Percentiles rank a stretch among this genome's conserved stretches.
Conservation (phyloP, 768 basidiomycete species). For the Tephrocybe rancida region DNA sequence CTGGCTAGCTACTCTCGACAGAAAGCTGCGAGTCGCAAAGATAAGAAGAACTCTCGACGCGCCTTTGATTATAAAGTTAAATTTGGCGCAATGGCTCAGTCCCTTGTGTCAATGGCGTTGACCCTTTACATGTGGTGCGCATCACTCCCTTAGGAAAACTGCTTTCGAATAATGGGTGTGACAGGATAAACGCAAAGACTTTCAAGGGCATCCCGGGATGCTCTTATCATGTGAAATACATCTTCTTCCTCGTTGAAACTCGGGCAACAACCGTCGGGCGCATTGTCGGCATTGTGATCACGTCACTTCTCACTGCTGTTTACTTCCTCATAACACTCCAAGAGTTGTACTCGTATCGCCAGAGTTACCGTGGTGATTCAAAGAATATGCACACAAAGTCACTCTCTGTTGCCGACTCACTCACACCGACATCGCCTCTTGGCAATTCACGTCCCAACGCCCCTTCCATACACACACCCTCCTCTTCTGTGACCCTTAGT, state of each 20-base stretch:
- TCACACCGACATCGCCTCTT: not conserved
- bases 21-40: constrained; percentile 26
- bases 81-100: constrained; percentile 40
- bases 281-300: constrained; percentile 31
- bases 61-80: constrained; percentile 34
- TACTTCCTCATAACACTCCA: constrained; percentile 36
- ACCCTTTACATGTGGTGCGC: constrained; percentile 41
- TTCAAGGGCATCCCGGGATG: constrained; percentile 31
- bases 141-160: not conserved
- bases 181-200: constrained; percentile 30
- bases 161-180: too few relatives aligned
- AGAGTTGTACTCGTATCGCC: constrained; percentile 33
- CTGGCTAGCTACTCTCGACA: constrained; percentile 43
- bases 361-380: constrained; percentile 10
- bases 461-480: not conserved
- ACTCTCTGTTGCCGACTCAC: not conserved
- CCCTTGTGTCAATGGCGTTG: constrained; percentile 37
- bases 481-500: not conserved
- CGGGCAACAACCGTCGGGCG: constrained; percentile 33
- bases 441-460: not conserved
- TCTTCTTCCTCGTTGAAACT: constrained; percentile 34
- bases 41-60: not conserved
- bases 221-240: constrained; percentile 30
- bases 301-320: constrained; percentile 29
- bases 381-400: not conserved